phyloP scores from a whole-genome alignment of 2,329 filamentous ascomycete species.

The Calonectria pseudoreteaudii region DNA sequence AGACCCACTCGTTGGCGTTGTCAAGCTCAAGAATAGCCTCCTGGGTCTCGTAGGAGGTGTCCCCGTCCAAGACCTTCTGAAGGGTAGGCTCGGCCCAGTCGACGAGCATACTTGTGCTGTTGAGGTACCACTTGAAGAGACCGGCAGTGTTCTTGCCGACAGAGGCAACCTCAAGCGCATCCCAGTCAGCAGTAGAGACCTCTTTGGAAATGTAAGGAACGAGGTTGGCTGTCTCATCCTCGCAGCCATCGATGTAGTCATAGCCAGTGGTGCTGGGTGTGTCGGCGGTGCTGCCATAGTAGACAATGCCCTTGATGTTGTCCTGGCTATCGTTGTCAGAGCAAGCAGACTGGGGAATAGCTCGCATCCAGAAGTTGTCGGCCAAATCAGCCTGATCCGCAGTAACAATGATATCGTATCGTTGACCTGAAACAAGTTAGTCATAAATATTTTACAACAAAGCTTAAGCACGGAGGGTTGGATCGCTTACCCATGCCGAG shows the following conservation, averaged over 20 bases:
- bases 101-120: conserved; percentile 43
- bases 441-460: conserved; percentile 41
- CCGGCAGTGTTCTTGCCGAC: conserved; percentile 38
- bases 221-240: conserved; percentile 51
- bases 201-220: conserved; percentile 50
- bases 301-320: conserved; percentile 63
- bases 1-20: conserved; percentile 44
- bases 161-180: conserved; percentile 42
- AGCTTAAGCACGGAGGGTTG: not conserved
- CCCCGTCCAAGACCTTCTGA: conserved; percentile 26
- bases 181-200: conserved; percentile 44
- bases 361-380: conserved; percentile 61
- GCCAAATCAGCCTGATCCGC: conserved; percentile 48
- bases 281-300: conserved; percentile 47
- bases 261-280: conserved; percentile 28
- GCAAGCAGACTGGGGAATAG: conserved; percentile 56
- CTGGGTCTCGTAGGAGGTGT: conserved; percentile 25
- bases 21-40: conserved; percentile 44
- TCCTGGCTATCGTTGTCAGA: conserved; percentile 52
- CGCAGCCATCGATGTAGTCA: conserved; percentile 42
- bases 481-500: conserved; percentile 29
- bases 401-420: conserved; percentile 60
- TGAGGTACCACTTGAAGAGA: conserved; percentile 59
- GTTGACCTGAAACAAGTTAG: conserved; percentile 58
- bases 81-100: conserved; percentile 45